Conservation (phyloP, 2,329 filamentous ascomycete species). For the Coleophoma eucalyptorum region DNA sequence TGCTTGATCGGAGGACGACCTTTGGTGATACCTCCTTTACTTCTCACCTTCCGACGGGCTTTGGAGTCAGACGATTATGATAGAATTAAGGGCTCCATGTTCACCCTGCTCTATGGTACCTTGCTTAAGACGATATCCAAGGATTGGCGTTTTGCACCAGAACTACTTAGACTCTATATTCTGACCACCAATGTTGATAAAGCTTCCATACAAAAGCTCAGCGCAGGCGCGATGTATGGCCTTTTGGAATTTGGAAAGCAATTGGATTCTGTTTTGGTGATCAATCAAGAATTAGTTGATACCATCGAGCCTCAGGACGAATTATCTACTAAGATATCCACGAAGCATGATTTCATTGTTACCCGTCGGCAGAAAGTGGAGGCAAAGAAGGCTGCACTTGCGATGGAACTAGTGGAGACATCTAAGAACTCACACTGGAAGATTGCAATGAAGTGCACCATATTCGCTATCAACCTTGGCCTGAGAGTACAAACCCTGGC, state of each 20-base stretch:
- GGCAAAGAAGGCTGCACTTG: constrained; percentile 74
- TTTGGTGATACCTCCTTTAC: constrained; percentile 83
- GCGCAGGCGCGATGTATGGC: constrained; percentile 75
- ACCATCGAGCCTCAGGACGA: constrained; percentile 67
- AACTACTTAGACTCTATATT: constrained; percentile 87
- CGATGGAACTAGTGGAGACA: constrained; percentile 74
- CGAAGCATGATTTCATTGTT: constrained; percentile 70
- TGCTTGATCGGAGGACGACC: constrained; percentile 83
- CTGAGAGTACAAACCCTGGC: constrained; percentile 89
- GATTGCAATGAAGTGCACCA: constrained; percentile 82
- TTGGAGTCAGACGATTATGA: constrained; percentile 80
- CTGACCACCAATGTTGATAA: constrained; percentile 88
- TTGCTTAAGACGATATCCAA: constrained; percentile 81
- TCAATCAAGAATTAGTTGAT: constrained; percentile 68
- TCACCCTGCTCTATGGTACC: constrained; percentile 84
- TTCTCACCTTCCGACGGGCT: constrained; percentile 74
- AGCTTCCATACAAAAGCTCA: constrained; percentile 87
- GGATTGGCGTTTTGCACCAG: constrained; percentile 93
- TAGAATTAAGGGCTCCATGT: constrained; percentile 91
- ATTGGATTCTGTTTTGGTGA: constrained; percentile 79
- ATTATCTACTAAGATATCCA: constrained; percentile 51
- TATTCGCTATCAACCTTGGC: constrained; percentile 87
- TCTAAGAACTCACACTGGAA: constrained; percentile 91
- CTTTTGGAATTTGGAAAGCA: constrained; percentile 89
- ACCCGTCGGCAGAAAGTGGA: constrained; percentile 76